A percentile compares a stretch with the other conserved stretches of the same genome.
phyloP scores from a whole-genome alignment of 2,329 filamentous ascomycete species.

The Sporothrix variecibatus region DNA sequence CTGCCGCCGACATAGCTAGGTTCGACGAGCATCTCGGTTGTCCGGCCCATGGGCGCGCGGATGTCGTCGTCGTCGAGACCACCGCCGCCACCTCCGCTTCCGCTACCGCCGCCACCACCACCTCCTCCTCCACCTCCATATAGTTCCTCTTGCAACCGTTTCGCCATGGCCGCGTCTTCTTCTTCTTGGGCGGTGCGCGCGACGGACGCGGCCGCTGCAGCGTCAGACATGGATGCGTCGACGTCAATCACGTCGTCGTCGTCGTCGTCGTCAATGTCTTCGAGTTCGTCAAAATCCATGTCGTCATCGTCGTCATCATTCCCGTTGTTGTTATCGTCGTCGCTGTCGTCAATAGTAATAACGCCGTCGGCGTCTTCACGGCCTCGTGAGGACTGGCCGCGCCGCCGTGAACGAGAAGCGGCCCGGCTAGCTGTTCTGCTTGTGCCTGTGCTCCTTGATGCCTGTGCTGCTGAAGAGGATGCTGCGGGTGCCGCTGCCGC shows the following conservation, averaged over 20 bases:
- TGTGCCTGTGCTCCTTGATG: conserved; percentile 20
- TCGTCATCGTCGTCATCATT: conserved; percentile 45
- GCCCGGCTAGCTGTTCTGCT: conserved; percentile 28
- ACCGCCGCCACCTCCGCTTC: neutral
- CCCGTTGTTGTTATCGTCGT: conserved; percentile 60
- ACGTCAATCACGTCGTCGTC: conserved; percentile 43
- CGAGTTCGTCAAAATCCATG: conserved; percentile 68
- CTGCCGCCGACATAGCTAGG: conserved; percentile 55
- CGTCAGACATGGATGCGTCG: conserved; percentile 30
- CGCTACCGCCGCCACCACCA: neutral
- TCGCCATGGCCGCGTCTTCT: conserved; percentile 91
- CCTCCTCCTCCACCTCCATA: conserved; percentile 52
- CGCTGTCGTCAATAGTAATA: conserved; percentile 77
- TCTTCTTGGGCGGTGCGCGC: conserved; percentile 64
- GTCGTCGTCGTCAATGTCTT: conserved; percentile 44
- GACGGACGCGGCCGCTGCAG: conserved; percentile 45
- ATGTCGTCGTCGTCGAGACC: conserved; percentile 68
- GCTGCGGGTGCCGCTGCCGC: neutral
- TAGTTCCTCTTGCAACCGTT: conserved; percentile 87
- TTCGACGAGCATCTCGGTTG: conserved; percentile 86
- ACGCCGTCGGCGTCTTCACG: conserved; percentile 60
- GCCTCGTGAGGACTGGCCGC: conserved; percentile 31
- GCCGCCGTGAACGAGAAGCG: neutral
- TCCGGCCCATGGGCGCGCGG: conserved; percentile 86
- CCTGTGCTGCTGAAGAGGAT: neutral